Conservation (phyloP, 1,284 basidiomycete species). For the Malassezia caprae region DNA sequence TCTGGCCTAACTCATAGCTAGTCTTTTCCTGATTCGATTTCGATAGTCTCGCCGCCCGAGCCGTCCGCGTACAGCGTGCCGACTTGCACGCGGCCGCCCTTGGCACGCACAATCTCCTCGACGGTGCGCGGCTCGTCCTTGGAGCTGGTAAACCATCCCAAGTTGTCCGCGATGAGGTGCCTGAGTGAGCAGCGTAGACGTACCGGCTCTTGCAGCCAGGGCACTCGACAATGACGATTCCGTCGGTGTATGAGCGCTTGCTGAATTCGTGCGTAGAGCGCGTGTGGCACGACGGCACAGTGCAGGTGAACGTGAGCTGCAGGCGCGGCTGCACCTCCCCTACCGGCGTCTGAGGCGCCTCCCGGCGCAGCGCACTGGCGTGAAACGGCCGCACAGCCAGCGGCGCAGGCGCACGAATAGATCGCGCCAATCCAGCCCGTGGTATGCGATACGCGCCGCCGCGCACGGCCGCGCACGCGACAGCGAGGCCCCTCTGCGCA, state of each 20-base stretch:
- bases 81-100: slow-evolving; percentile 33
- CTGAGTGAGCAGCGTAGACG: background rate
- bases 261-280: slow-evolving; percentile 82
- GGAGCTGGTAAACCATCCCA: slow-evolving; percentile 41
- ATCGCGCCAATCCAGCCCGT: background rate
- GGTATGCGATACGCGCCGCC: background rate
- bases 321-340: slow-evolving; percentile 35
- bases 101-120: slow-evolving; percentile 41
- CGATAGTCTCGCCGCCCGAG: slow-evolving; percentile 37
- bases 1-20: background rate
- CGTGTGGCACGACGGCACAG: slow-evolving; percentile 57
- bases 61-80: slow-evolving; percentile 30
- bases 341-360: slow-evolving; percentile 17
- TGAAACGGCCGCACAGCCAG: background rate
- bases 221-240: slow-evolving; percentile 84
- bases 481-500: background rate
- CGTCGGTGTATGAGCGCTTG: slow-evolving; percentile 69
- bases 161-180: slow-evolving; percentile 46
- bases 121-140: slow-evolving; percentile 38
- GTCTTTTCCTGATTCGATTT: slow-evolving; percentile 21
- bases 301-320: slow-evolving; percentile 42
- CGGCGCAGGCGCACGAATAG: background rate
- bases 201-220: slow-evolving; percentile 75
- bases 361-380: background rate
- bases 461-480: background rate